Conservation (phyloP, 306 rosid genomes). For the Arachis hypogaea region DNA sequence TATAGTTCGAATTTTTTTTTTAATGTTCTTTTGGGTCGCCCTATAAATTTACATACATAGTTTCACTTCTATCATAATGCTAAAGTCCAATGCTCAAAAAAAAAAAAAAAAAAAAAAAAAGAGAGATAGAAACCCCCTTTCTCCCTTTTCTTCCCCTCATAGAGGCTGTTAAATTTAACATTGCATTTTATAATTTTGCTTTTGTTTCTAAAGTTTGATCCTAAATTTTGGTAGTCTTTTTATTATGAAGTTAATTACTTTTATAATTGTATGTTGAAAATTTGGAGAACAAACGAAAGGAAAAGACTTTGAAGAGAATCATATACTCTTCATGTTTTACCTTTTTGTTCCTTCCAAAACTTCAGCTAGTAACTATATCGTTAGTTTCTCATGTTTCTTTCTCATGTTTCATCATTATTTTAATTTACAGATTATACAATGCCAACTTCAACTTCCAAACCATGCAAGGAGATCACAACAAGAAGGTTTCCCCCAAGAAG, state of each 20-base stretch:
- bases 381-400: background rate
- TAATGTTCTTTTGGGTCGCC: too few species aligned
- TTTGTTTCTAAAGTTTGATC: background rate
- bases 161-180: conserved; percentile 12
- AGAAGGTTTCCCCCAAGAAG: conserved; percentile 37
- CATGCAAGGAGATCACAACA: background rate
- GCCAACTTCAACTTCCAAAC: conserved; percentile 1
- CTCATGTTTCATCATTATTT: background rate
- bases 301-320: too few species aligned
- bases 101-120: too few species aligned
- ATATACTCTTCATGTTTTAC: too few species aligned
- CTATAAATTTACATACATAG: background rate
- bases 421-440: conserved; percentile 11
- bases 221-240: background rate
- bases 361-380: too few species aligned
- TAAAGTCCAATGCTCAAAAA: background rate
- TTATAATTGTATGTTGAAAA: too few species aligned
- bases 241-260: background rate
- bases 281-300: too few species aligned
- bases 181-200: background rate
- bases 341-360: too few species aligned
- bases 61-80: background rate
- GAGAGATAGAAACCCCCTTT: background rate
- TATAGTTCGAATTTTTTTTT: background rate
- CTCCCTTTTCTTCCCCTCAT: background rate